A percentile compares a stretch with the other conserved stretches of the same genome.
These are phyloP conservation scores for Heterobasidion parviporum DNA, from an alignment of 1,284 basidiomycete species.

Conservation along the genomic window DNA sequence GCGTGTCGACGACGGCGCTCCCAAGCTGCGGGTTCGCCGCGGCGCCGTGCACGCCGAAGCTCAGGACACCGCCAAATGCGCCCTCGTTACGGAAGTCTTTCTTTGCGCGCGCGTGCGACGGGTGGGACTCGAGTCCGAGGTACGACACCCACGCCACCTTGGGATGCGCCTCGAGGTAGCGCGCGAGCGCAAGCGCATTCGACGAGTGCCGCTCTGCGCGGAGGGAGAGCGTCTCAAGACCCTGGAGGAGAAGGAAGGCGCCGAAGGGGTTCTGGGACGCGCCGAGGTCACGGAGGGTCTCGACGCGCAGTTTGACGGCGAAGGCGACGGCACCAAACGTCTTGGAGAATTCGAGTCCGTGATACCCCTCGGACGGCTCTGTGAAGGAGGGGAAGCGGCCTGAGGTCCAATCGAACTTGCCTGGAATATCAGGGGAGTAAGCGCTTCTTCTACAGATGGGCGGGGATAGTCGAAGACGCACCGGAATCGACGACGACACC, in stretches of 20 bases:
- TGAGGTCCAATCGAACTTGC: conserved; percentile 80
- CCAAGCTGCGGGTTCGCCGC: conserved; percentile 38
- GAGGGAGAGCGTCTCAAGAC: conserved; percentile 81
- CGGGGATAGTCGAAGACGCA: conserved; percentile 10
- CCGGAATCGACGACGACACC: conserved; percentile 79
- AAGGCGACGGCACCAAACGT: conserved; percentile 71
- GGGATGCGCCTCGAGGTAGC: conserved; percentile 62
- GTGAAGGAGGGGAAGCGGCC: conserved; percentile 81
- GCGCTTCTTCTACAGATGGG: no score
- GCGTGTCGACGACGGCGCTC: conserved; percentile 63
- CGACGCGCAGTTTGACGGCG: conserved; percentile 65
- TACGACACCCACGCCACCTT: conserved; percentile 80
- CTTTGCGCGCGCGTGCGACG: conserved; percentile 55
- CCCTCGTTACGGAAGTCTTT: conserved; percentile 43
- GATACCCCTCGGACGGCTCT: conserved; percentile 77
- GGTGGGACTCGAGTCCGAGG: conserved; percentile 63
- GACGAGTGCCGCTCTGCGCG: conserved; percentile 70
- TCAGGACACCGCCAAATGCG: conserved; percentile 71
- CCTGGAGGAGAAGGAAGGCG: conserved; percentile 79
- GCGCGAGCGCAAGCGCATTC: conserved; percentile 70
- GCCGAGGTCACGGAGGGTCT: conserved; percentile 76
- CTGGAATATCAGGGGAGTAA: not conserved
- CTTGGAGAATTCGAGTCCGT: conserved; percentile 69
- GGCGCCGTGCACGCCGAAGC: conserved; percentile 75
- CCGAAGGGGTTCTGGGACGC: conserved; percentile 74